Conservation (phyloP, 2,329 filamentous ascomycete genomes). For the Daldinia sp. region DNA sequence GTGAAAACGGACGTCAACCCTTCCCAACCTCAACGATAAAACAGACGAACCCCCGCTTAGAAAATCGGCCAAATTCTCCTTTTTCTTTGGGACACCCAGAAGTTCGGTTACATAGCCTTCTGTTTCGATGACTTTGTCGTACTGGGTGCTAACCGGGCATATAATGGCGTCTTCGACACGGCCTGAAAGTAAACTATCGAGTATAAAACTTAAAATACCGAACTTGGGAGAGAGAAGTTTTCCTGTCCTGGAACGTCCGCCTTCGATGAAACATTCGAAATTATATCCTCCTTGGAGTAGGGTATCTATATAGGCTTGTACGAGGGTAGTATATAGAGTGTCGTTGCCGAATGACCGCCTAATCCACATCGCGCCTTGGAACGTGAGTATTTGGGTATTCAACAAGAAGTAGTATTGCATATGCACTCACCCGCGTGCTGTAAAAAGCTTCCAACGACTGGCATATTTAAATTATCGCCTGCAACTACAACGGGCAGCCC, state of each 20-base stretch:
- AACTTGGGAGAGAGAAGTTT: conserved; percentile 96
- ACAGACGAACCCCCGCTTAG: conserved; percentile 86
- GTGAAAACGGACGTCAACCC: conserved; percentile 95
- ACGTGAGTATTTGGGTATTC: conserved; percentile 15
- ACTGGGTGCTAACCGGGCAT: conserved; percentile 95
- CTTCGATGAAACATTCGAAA: conserved; percentile 97
- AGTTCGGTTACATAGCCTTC: conserved; percentile 96
- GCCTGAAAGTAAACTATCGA: conserved; percentile 89
- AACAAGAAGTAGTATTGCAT: not conserved
- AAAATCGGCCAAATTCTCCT: conserved; percentile 91
- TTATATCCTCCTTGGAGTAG: conserved; percentile 91
- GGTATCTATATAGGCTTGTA: conserved; percentile 95
- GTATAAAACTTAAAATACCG: conserved; percentile 88
- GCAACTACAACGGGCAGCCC: conserved; percentile 91
- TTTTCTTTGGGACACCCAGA: conserved; percentile 91
- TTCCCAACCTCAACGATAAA: conserved; percentile 84
- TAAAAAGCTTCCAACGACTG: conserved; percentile 85
- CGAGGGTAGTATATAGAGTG: conserved; percentile 86
- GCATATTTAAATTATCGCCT: conserved; percentile 96
- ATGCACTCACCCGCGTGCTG: conserved; percentile 78
- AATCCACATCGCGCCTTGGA: conserved; percentile 83
- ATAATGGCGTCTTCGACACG: conserved; percentile 91
- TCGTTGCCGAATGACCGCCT: conserved; percentile 92
- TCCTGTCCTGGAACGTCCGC: conserved; percentile 88
- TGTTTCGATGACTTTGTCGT: conserved; percentile 98